Evolutionary conservation across 148 eudicot genomes (phyloP), one percentile per base, ranked within the genome.

Genomic region (Pharnaceum exiguum): DNA sequence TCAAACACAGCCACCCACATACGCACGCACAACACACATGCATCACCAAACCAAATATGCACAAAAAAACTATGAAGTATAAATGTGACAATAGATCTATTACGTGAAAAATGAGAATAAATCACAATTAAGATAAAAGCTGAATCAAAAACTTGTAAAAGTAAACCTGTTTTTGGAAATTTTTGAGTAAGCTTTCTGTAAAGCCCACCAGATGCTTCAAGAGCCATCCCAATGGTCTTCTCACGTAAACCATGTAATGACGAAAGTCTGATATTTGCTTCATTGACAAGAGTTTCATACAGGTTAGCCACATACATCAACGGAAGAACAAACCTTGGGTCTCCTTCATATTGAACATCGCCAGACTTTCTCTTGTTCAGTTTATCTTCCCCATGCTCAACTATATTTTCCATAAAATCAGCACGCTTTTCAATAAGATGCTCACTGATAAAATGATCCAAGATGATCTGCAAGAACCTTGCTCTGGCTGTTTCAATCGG

Each of bases 161-260:
- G 8, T 12, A 12, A 62, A 90, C 97, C 98, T 87, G 85, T 81
- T 69, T 73, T 88, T 0, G 96, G 98, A 55, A 79, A 91, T 60
- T 85, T 91, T 56, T 83, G 81, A 5, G 96, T 77, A 38, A 88
- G 82, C 80, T 75, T 91, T 70, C 98, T 75, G 65, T 91, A 91
- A 70, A 91, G 77, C 58, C 98, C 98, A 51, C 96, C 98, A 68
- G 98, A 80, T 32, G 98, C 98, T 83, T 91, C 98, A 59, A 91
- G 96, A 70, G 96, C 86, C 60, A 88, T 90, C 50, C 94, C 90
- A 43, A 91, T 83, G 13, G 84, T 81, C 77, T 87, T 91, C 30
- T 89, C 98, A 71, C 94, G 95, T 44, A 83, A 63, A 58, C 94
- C 85, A 75, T 72, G 73, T 51, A 87, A 46, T 30, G 90, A 71